Conservation (phyloP, 768 basidiomycete genomes). For the Grammothele lineata region DNA sequence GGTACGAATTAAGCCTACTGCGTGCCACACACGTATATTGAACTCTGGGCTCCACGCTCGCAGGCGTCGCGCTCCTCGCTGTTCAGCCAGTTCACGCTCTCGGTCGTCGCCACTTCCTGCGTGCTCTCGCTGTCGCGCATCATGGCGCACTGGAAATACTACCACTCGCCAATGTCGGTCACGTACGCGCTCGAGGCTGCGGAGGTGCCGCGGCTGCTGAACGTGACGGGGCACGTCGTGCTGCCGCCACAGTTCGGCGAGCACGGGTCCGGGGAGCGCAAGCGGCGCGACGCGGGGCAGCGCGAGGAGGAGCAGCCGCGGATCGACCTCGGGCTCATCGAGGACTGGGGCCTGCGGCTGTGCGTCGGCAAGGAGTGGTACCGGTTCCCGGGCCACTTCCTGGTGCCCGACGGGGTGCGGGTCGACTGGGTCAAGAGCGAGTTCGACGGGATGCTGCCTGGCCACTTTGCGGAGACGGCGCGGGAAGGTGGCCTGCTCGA, state of each 20-base stretch:
- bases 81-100: constrained; percentile 74
- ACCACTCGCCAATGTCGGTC: constrained; percentile 81
- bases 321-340: constrained; percentile 66
- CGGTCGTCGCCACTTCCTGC: constrained; percentile 59
- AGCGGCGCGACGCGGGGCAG: constrained; percentile 17
- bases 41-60: constrained; percentile 10
- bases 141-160: constrained; percentile 81
- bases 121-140: constrained; percentile 77
- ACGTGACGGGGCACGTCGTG: constrained; percentile 60
- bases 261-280: background rate
- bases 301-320: constrained; percentile 36
- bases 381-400: constrained; percentile 86
- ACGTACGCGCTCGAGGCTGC: constrained; percentile 64
- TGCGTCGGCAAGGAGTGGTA: constrained; percentile 97
- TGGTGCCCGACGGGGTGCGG: constrained; percentile 77
- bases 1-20: constrained; percentile 42
- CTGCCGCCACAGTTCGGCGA: constrained; percentile 32
- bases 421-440: constrained; percentile 91
- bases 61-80: constrained; percentile 75
- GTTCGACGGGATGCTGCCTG: constrained; percentile 85
- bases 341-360: constrained; percentile 64
- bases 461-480: constrained; percentile 58
- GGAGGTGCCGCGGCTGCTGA: constrained; percentile 82
- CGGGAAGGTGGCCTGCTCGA: constrained; percentile 36
- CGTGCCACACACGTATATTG: background rate